These are phyloP conservation scores for Penicillium corylophilum DNA, from an alignment of 2,329 filamentous ascomycete species.

Conservation along the genomic window DNA sequence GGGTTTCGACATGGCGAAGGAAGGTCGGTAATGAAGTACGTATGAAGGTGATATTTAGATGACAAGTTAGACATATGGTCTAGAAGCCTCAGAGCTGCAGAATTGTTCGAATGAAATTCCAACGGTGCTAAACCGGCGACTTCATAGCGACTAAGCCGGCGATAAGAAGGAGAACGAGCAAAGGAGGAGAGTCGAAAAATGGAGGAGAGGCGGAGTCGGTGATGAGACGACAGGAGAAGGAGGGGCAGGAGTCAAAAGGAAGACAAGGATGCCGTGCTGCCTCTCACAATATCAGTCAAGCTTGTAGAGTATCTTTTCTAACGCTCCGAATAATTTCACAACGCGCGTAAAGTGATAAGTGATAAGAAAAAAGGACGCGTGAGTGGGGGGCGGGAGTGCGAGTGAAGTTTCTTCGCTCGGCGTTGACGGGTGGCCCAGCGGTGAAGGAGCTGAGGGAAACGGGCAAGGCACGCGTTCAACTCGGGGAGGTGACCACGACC, in stretches of 20 bases:
- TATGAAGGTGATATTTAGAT: not conserved
- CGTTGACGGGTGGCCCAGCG: constrained; percentile 15
- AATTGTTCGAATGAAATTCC: not conserved
- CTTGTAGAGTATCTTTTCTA: not conserved
- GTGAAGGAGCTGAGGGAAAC: constrained; percentile 2
- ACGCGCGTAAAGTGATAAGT: constrained; percentile 11
- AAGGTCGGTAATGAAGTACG: not conserved
- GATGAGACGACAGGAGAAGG: not conserved
- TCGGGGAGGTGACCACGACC: not conserved
- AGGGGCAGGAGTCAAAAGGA: not conserved
- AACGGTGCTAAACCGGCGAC: not conserved
- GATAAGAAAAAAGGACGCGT: constrained; percentile 5
- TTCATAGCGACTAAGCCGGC: not conserved
- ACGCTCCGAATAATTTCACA: not conserved
- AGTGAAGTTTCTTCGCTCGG: constrained; percentile 10
- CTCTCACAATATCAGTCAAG: not conserved
- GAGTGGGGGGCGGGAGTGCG: constrained; percentile 3
- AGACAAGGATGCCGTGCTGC: not conserved
- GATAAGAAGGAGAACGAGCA: not conserved
- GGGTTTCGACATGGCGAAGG: constrained; percentile 33
- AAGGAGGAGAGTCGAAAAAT: not conserved
- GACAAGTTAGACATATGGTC: not conserved
- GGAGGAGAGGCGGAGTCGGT: not conserved
- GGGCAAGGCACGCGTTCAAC: constrained; percentile 13
- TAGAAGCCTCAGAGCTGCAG: not conserved